Evolutionary conservation across 768 basidiomycete species (phyloP), one percentile per base, ranked within the genome.

Genomic region (Psilocybe azurescens): DNA sequence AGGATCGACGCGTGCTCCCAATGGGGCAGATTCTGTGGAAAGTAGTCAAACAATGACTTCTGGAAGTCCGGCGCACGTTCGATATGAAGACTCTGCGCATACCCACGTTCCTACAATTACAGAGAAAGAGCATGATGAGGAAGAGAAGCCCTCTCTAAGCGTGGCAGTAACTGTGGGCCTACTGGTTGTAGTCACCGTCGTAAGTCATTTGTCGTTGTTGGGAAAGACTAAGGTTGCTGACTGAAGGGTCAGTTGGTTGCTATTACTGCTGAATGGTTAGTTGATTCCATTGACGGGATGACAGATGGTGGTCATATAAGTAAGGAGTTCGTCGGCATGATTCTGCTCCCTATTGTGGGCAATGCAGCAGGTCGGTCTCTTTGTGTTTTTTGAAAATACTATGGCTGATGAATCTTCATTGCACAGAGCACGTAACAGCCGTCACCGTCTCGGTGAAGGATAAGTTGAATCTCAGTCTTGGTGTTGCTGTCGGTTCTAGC

Each of bases 381-480:
- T 1, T 28, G 58, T 6, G 16, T 13, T 16, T 16, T 7, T 8
- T 16, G 20, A 5, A 18, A 28, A 39, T 53, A 29, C 38, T 30
- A 24, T 11, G 13, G 16, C 16, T n/a, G 11, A 57, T 16, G 63
- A 53, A 7, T 49, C 38, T 64, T 52, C 62, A 69, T 8, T 20
- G 38, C 20, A 7, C 70, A 78, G 95, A 97, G 70, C 95, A 96
- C 70, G 89, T 89, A 41, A 97, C 94, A 2, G 95, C 95, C 13
- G 93, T 97, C 29, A 90, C 90, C 1, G 95, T 95, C 6, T 93
- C 95, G 0, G 90, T 94, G 61, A 96, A 96, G 75, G 87, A 90
- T 74, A 94, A 96, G 73, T 78, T 97, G 20, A 92, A 92, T 49
- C 83, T 97, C 5, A 93, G 91, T 69, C 79, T 97, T 58, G 89